Evolutionary conservation across 1,139 yeast species (phyloP), one percentile per base, ranked within the genome.

Genomic region (Candida sojae): DNA sequence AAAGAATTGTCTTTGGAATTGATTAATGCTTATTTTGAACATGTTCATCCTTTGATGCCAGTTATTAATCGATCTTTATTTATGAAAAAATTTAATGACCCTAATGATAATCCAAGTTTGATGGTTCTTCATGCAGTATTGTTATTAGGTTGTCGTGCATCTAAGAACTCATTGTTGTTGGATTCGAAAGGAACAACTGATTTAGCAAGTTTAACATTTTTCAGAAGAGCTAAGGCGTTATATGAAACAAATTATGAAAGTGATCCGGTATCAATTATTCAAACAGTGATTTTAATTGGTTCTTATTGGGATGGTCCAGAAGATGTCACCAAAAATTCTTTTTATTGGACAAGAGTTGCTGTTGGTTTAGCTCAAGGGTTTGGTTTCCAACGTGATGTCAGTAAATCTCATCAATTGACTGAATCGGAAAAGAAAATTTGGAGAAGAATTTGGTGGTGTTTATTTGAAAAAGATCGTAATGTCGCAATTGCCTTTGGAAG

Each of bases 221-320:
- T 84, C 68, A 81, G 86, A 59, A 77, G 96, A 33, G 95, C 93
- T 3, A 87, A 86, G 65, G 86, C 91, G 0, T 67, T 88, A 31
- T 88, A 81, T 62, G 95, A 88, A 58, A 80, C 87, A 1, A 83
- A 83, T 54, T 83, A 84, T 59, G 96, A 88, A 64, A 75, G 79
- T 47, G 92, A 87, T 58, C 86, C 91, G 1, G 75, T 86, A 4
- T 74, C 83, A 3, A 68, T 86, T 13, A 77, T 88, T 10, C 88
- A 86, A 61, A 79, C 91, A 0, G 69, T 88, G 42, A 67, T 84
- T 33, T 71, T 88, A 42, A 78, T 88, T 52, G 84, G 88, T 1
- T 79, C 86, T 60, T 84, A 84, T 67, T 83, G 89, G 83, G 95
- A 86, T 56, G 89, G 89, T 6, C 88, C 90, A 10, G 91, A 88